A percentile compares a stretch with the other conserved stretches of the same genome.
These are phyloP conservation scores for Ophiostoma montium DNA, from an alignment of 2,329 filamentous ascomycete genomes.

Conservation along the genomic window DNA sequence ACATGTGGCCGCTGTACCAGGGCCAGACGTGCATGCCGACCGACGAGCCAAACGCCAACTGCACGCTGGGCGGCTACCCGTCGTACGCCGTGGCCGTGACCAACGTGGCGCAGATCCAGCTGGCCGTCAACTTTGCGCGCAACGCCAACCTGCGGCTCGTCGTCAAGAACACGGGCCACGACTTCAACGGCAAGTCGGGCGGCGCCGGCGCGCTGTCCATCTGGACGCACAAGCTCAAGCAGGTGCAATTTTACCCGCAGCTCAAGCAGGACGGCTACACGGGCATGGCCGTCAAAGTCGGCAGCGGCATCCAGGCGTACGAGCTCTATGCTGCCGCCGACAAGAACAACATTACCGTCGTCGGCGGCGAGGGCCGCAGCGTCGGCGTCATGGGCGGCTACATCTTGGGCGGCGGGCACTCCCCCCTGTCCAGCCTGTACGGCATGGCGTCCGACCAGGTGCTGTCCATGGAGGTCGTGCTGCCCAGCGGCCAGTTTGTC, in stretches of 20 bases:
- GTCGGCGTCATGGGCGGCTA: constrained; percentile 38
- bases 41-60: constrained; percentile 5
- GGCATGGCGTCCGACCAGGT: constrained; percentile 37
- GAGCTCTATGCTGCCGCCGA: constrained; percentile 38
- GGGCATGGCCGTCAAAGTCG: constrained; percentile 25
- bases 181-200: constrained; percentile 27
- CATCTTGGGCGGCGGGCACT: constrained; percentile 38
- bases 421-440: constrained; percentile 33
- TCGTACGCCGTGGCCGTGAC: constrained; percentile 27
- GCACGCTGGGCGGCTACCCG: constrained; percentile 27
- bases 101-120: constrained; percentile 30
- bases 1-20: constrained; percentile 27
- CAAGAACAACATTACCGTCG: constrained; percentile 29
- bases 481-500: constrained; percentile 29
- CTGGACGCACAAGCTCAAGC: constrained; percentile 19
- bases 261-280: constrained; percentile 17
- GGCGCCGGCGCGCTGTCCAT: constrained; percentile 25
- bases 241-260: constrained; percentile 32
- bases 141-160: constrained; percentile 33
- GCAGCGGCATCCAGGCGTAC: constrained; percentile 34
- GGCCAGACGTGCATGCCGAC: constrained; percentile 24
- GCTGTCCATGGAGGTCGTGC: constrained; percentile 32
- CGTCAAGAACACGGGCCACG: constrained; percentile 39
- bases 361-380: constrained; percentile 31
- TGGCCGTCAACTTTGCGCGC: constrained; percentile 32